Percentiles rank a stretch among this genome's conserved stretches.
phyloP scores from a whole-genome alignment of 306 rosid genomes.

The Corylus avellana region DNA sequence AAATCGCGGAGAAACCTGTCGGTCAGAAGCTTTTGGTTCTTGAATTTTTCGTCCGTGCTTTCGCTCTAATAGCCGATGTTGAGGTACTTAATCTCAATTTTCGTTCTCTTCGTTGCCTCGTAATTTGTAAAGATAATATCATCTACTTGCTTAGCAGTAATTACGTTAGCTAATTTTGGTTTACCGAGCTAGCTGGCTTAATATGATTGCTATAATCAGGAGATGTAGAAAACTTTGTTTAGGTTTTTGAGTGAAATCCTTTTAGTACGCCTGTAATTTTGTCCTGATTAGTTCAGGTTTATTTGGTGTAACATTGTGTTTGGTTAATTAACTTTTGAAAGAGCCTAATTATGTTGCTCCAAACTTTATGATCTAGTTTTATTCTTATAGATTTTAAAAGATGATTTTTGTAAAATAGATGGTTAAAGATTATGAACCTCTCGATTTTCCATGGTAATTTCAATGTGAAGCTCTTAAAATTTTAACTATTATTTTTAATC shows the following conservation, averaged over 20 bases:
- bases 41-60: conserved; percentile 72
- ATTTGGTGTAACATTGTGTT: no score
- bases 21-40: conserved; percentile 66
- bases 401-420: no score
- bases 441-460: no score
- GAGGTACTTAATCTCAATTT: conserved; percentile 41
- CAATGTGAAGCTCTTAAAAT: no score
- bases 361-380: background rate
- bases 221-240: no score
- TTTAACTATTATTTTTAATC: no score
- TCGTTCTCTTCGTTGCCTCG: background rate
- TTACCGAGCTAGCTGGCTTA: background rate
- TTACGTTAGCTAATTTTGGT: background rate
- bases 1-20: conserved; percentile 44
- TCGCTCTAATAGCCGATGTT: conserved; percentile 65
- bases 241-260: no score
- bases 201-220: background rate
- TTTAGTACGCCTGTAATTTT: background rate
- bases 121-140: background rate
- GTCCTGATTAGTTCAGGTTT: background rate
- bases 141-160: background rate
- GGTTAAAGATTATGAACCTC: no score
- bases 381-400: background rate
- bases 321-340: background rate
- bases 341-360: background rate